These are phyloP conservation scores for Fagopyrum homotropicum DNA, from an alignment of 148 eudicot genomes.

Conservation along the genomic window DNA sequence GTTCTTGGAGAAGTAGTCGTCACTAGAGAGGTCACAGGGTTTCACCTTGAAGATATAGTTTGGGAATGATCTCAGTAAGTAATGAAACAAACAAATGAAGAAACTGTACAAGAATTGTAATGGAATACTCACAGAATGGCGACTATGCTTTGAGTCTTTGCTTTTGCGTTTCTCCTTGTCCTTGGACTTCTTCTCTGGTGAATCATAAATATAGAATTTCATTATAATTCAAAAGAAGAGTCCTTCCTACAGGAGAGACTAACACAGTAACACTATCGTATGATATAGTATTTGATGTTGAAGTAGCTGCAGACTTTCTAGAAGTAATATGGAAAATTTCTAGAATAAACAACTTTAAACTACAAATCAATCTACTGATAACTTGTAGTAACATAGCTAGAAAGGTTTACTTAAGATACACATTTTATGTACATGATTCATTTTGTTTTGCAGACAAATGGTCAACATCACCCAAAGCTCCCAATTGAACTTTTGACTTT, in stretches of 20 bases:
- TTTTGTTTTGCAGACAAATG: neutral
- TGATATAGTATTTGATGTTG: neutral
- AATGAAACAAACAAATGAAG: neutral
- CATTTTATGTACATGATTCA: neutral
- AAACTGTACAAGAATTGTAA: constrained; percentile 2
- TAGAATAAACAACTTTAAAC: neutral
- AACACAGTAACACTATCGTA: neutral
- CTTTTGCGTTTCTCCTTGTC: constrained; percentile 53
- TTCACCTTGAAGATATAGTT: constrained; percentile 30
- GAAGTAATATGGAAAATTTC: neutral
- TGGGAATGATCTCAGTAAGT: neutral
- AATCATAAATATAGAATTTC: neutral
- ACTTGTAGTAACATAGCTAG: neutral
- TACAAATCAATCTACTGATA: too few species aligned
- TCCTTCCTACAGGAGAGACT: neutral
- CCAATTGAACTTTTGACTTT: neutral
- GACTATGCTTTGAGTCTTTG: constrained; percentile 46
- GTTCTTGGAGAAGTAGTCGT: constrained; percentile 87
- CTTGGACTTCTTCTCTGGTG: constrained; percentile 60
- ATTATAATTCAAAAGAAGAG: neutral
- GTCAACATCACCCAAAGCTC: neutral
- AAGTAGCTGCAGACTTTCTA: neutral
- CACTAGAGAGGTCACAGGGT: constrained; percentile 46
- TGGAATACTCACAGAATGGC: constrained; percentile 36
- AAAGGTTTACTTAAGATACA: too few species aligned